Evolutionary conservation across 2,329 filamentous ascomycete species (phyloP), one percentile per base, ranked within the genome.

Genomic region (Beauveria bassiana): DNA sequence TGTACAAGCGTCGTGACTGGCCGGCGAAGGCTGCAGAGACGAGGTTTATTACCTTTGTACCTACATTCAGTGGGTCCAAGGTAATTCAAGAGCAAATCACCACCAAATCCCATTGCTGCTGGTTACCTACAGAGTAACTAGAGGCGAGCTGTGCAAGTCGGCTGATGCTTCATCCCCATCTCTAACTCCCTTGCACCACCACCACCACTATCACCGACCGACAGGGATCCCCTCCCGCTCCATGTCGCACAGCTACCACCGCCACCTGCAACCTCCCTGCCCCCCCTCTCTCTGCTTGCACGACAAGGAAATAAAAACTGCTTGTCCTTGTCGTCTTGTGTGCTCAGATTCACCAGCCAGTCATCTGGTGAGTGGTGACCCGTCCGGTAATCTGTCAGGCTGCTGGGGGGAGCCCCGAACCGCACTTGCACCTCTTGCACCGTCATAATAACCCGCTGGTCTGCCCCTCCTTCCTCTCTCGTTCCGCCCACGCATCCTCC

Each of bases 181-280:
- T 34, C 31, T 34, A 34, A 34, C 31, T 34, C 31, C 31, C 31
- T 34, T 34, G 31, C 24, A 50, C 26, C 7, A 18, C 26, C 10
- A n/a, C 24, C 47, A 26, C 47, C 24, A 50, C 47, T 8, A 20
- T 20, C 43, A 22, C 43, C 28, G 47, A 50, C 22, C 22, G 56
- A 51, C 56, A 59, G 56, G 56, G 56, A 51, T 59, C 56, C 46
- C 56, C 56, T 59, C 56, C 56, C 56, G 56, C 46, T 59, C 56
- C 56, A 51, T 59, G 56, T 51, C 46, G 34, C 56, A 59, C 56
- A 51, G 34, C 56, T 51, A 51, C 24, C 46, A 34, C 45, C 28
- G 45, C 55, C 42, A 24, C 55, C 42, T 5, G 22, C 46, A 42
- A 42, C 18, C 22, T n/a, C 43, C 22, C 20, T 12, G n/a, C 45